Evolutionary conservation across 2,329 filamentous ascomycete genomes (phyloP).

Genomic region (Pyrenochaeta sp.): DNA sequence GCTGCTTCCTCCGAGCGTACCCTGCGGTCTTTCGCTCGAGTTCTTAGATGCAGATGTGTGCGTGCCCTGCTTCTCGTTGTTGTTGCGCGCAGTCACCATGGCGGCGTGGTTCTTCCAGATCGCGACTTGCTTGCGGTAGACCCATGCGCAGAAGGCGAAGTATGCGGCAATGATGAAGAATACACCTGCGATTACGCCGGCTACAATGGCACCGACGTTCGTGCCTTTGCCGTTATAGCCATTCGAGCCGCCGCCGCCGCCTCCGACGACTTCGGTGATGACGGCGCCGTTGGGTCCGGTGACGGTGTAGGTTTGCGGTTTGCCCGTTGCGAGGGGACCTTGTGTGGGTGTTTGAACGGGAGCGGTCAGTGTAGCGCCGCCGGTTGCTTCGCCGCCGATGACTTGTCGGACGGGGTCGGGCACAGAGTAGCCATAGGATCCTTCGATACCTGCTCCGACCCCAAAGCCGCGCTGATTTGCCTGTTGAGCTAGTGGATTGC

Average conservation of each 20-base stretch:
- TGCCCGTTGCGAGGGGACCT: slow-evolving; percentile 76
- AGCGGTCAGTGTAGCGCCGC: slow-evolving; percentile 73
- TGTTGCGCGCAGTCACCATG: slow-evolving; percentile 66
- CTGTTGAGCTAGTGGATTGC: slow-evolving; percentile 61
- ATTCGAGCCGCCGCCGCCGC: slow-evolving; percentile 35
- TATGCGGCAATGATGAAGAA: slow-evolving; percentile 69
- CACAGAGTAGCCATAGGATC: slow-evolving; percentile 72
- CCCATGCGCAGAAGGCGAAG: slow-evolving; percentile 75
- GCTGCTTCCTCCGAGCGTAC: slow-evolving; percentile 23
- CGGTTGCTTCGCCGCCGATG: slow-evolving; percentile 72
- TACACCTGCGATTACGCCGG: slow-evolving; percentile 70
- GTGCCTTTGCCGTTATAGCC: slow-evolving; percentile 43
- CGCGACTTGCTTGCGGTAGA: slow-evolving; percentile 74
- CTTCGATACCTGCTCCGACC: slow-evolving; percentile 65
- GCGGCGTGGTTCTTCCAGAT: slow-evolving; percentile 76
- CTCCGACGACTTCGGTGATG: slow-evolving; percentile 48
- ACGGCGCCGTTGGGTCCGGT: slow-evolving; percentile 54
- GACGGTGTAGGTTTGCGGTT: slow-evolving; percentile 73
- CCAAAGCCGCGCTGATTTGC: slow-evolving; percentile 61
- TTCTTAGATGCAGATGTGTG: slow-evolving; percentile 35
- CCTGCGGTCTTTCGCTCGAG: slow-evolving; percentile 32
- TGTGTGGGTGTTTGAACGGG: slow-evolving; percentile 70
- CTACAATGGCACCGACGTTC: slow-evolving; percentile 65
- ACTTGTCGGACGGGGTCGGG: slow-evolving; percentile 69
- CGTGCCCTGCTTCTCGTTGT: slow-evolving; percentile 51